Evolutionary conservation across 352 stramenopile species (phyloP).

Genomic region (Phytophthora ramorum): DNA sequence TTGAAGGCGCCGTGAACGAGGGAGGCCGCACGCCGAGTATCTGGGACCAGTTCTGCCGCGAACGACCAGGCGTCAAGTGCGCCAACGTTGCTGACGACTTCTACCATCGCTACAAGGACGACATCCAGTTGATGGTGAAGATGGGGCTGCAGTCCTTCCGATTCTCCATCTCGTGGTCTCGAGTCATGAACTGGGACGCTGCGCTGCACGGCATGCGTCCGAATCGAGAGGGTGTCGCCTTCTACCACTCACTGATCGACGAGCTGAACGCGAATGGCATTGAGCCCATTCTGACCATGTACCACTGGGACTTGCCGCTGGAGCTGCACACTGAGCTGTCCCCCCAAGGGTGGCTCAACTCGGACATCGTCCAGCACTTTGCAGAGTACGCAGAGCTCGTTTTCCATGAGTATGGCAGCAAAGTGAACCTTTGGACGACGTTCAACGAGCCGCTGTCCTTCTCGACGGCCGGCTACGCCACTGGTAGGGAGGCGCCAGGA

Average conservation of each 20-base stretch:
- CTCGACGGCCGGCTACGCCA: constrained; percentile 80
- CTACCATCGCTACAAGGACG: constrained; percentile 84
- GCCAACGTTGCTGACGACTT: constrained; percentile 92
- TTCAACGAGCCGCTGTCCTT: constrained; percentile 94
- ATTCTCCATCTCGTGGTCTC: constrained; percentile 22
- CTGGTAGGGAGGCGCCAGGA: constrained; percentile 53
- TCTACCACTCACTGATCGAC: constrained; percentile 43
- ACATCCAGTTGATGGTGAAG: constrained; percentile 88
- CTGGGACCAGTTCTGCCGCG: constrained; percentile 32
- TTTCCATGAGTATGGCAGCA: constrained; percentile 89
- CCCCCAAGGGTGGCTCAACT: constrained; percentile 63
- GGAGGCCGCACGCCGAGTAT: no score
- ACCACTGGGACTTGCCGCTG: constrained; percentile 34
- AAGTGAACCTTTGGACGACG: constrained; percentile 93
- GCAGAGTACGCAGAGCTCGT: constrained; percentile 87
- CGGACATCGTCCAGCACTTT: constrained; percentile 66
- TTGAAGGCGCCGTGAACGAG: no score
- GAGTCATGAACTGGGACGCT: constrained; percentile 29
- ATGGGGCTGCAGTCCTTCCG: constrained; percentile 89
- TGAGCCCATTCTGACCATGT: constrained; percentile 34
- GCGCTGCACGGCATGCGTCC: constrained; percentile 19
- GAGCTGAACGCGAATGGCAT: constrained; percentile 23
- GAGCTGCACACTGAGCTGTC: constrained; percentile 49
- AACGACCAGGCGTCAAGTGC: constrained; percentile 59
- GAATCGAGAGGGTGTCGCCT: constrained; percentile 36